Conservation (phyloP, 345 rosid genomes). For the Sonneratia alba region DNA sequence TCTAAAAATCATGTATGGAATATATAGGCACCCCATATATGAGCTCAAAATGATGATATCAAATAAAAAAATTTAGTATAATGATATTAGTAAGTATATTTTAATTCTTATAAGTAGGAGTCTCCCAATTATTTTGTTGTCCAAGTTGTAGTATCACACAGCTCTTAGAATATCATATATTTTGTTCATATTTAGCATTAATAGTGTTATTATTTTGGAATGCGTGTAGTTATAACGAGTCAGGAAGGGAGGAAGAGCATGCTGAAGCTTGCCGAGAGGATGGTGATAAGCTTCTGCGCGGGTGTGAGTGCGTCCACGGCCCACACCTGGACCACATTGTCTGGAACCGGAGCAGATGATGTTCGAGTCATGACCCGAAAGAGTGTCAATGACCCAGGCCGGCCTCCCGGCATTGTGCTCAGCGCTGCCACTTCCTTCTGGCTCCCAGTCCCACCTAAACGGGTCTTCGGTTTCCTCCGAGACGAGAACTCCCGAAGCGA, state of each 20-base stretch:
- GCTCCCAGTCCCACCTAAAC: constrained; percentile 63
- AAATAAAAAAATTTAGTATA: no score
- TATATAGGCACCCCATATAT: no score
- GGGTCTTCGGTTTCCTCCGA: constrained; percentile 70
- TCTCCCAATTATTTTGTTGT: no score
- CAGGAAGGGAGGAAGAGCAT: constrained; percentile 63
- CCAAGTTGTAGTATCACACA: no score
- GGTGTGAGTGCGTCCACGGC: constrained; percentile 66
- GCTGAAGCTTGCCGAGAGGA: constrained; percentile 73
- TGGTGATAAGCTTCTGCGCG: constrained; percentile 64
- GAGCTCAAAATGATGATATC: no score
- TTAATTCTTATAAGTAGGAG: no score
- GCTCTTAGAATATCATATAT: no score
- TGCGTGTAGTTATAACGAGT: constrained; percentile 42
- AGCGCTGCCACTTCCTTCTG: constrained; percentile 93
- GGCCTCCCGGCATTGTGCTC: constrained; percentile 71
- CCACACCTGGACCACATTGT: constrained; percentile 57
- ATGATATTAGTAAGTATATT: no score
- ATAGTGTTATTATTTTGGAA: background rate
- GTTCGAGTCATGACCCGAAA: constrained; percentile 74
- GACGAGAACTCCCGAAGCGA: constrained; percentile 60
- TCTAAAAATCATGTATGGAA: no score
- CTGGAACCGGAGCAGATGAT: constrained; percentile 61
- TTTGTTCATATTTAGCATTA: background rate
- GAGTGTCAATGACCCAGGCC: constrained; percentile 72